Evolutionary conservation across 2,329 filamentous ascomycete species (phyloP).

Genomic region (Colletotrichum musicola): DNA sequence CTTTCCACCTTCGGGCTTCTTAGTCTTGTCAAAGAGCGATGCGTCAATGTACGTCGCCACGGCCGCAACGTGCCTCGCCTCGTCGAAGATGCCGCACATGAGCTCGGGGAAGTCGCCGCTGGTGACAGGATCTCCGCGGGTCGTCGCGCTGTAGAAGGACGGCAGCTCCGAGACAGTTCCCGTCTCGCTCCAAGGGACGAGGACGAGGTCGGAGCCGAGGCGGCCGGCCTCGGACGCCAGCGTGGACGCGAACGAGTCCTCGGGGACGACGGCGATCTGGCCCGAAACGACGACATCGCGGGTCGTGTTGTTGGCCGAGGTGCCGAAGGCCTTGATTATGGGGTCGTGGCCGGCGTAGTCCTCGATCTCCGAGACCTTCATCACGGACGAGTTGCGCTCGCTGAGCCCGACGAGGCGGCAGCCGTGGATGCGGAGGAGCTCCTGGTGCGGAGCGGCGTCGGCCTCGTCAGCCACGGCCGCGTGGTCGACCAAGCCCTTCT

Average conservation of each 20-base stretch:
- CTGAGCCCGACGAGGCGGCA: conserved; percentile 83
- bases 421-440: conserved; percentile 81
- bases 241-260: conserved; percentile 78
- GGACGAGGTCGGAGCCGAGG: conserved; percentile 72
- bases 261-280: conserved; percentile 77
- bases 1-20: neutral
- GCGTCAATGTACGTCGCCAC: conserved; percentile 24
- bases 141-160: conserved; percentile 25
- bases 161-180: conserved; percentile 68
- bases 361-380: conserved; percentile 82
- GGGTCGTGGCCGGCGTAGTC: conserved; percentile 77
- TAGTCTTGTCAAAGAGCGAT: conserved; percentile 9
- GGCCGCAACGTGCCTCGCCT: conserved; percentile 6
- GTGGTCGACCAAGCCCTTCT: conserved; percentile 30
- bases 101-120: conserved; percentile 9
- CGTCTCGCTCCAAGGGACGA: conserved; percentile 85
- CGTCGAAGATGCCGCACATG: conserved; percentile 12
- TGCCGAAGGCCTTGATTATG: conserved; percentile 84
- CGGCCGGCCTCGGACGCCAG: conserved; percentile 75
- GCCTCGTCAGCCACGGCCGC: neutral
- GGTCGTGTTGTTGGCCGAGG: conserved; percentile 57
- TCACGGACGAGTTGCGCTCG: conserved; percentile 86
- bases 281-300: conserved; percentile 82
- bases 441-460: conserved; percentile 42
- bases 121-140: neutral